Evolutionary conservation across 352 stramenopile species (phyloP), one percentile per base, ranked within the genome.

Genomic region (Paralagenidium karlingii): DNA sequence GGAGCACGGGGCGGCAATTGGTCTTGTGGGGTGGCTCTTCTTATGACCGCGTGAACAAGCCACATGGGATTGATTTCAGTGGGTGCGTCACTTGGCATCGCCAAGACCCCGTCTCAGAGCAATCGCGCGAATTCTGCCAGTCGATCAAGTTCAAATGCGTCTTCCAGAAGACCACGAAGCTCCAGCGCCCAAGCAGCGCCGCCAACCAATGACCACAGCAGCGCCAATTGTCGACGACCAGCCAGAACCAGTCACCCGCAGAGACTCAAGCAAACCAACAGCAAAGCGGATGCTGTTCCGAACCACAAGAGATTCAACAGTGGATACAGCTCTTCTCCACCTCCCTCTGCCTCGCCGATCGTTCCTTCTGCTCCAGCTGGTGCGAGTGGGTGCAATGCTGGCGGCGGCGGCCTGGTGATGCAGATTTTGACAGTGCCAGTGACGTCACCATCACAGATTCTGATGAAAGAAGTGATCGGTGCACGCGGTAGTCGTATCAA

Each of bases 11-110:
- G n/a, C n/a, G n/a, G n/a, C n/a, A n/a, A n/a, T n/a, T n/a, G n/a
- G n/a, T n/a, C n/a, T n/a, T n/a, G n/a, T n/a, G n/a, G n/a, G n/a
- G n/a, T n/a, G n/a, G n/a, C n/a, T n/a, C n/a, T n/a, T n/a, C n/a
- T n/a, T n/a, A n/a, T n/a, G n/a, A n/a, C n/a, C n/a, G n/a, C n/a
- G n/a, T n/a, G n/a, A n/a, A n/a, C n/a, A n/a, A n/a, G n/a, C n/a
- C n/a, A n/a, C 13, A 87, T 88, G 74, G 74, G 74, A 43, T 60
- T 88, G 20, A 88, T 88, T 60, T 83, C 74, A 11, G 56, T 88
- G 13, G 74, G 74, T 32, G 74, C 74, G 45, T 84, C 74, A 40
- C 57, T 88, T 22, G 74, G 74, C 53, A 70, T 88, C 27, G 61
- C 60, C 26, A 56, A 63, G 21, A 58, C 53, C 26, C 15, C 3